phyloP scores from a whole-genome alignment of 257 asterid genomes.

The Plantago major region DNA sequence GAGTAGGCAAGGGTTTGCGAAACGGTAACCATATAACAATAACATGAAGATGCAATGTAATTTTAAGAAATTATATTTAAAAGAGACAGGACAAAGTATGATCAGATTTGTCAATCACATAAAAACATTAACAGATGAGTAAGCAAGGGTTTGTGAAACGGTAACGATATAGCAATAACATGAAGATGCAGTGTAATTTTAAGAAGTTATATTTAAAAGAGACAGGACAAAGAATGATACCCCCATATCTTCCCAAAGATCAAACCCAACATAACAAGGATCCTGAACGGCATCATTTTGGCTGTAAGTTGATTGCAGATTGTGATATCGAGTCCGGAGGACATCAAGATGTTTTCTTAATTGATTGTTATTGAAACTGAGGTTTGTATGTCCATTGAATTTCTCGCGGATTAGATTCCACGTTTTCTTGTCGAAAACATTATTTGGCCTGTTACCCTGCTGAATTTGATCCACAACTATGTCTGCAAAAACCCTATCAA shows the following conservation, averaged over 20 bases:
- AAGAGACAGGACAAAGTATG: conserved; percentile 17
- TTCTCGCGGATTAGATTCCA: conserved; percentile 82
- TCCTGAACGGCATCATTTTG: conserved; percentile 60
- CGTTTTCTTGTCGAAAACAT: conserved; percentile 89
- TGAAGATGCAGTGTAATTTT: background rate
- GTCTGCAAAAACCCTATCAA: conserved; percentile 80
- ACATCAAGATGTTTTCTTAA: conserved; percentile 89
- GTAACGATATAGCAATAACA: background rate
- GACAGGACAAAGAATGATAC: conserved; percentile 31
- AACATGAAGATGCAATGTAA: background rate
- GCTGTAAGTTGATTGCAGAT: conserved; percentile 53
- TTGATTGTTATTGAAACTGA: conserved; percentile 84
- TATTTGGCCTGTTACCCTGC: conserved; percentile 72
- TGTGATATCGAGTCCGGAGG: conserved; percentile 75
- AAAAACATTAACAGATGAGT: too few relatives aligned
- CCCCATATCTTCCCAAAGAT: conserved; percentile 93
- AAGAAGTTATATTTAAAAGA: background rate
- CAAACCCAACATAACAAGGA: conserved; percentile 69
- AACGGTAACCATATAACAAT: too few relatives aligned
- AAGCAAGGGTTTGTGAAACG: too few relatives aligned
- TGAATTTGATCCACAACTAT: conserved; percentile 78
- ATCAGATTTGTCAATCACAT: too few relatives aligned
- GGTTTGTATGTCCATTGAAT: conserved; percentile 64
- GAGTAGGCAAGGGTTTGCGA: too few relatives aligned
- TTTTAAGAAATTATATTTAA: background rate